Base-by-base conservation (phyloP, 2,329 filamentous ascomycete genomes). In the Epichloe sibirici region DNA sequence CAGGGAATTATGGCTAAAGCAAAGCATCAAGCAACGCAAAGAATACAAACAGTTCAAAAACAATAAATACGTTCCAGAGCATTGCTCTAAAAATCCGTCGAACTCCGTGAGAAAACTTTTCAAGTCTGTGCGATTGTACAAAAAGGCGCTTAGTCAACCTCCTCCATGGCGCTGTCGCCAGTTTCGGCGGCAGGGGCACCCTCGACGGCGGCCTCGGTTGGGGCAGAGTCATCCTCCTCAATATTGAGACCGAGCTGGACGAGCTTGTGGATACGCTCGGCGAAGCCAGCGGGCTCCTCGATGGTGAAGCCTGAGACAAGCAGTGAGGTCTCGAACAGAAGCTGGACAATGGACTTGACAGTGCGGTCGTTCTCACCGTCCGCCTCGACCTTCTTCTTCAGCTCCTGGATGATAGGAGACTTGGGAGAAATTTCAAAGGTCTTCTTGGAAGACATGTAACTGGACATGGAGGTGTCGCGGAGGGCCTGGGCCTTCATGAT, bases 401-500 rank as follows among this genome's bases (percentile, higher is more conserved):
- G 86, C 82, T 97, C 93, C 84, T 95, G 87, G 79, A 98, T 84
- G 74, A 98, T 98, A 61, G 89, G 71, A 65, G 89, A 95, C 82
- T 93, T 91, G 73, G 93, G 93, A n/a, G 93, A 97, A 75, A 98
- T 97, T 81, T 98, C 93, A 64, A 98, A 97, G 35, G 93, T 98
- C 89, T 98, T 98, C 90, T 98, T 98, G 71, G 91, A 97, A 61
- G 89, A 94, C 93, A 98, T 98, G 88, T 98, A 98, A 65, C 89
- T 95, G 76, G 83, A 89, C 93, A 98, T 98, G 67, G 90, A 96
- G 63, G 93, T 98, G 78, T 98, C 93, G 78, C 93, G 93, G 67
- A 98, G 91, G 68, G 93, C 93, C 81, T 98, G 93, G 31, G 93
- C 93, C 86, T 98, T 98, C 93, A 98, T 98, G 85, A 98, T 98